Conservation (phyloP, 2,329 filamentous ascomycete species). For the Botrytis sinoallii region DNA sequence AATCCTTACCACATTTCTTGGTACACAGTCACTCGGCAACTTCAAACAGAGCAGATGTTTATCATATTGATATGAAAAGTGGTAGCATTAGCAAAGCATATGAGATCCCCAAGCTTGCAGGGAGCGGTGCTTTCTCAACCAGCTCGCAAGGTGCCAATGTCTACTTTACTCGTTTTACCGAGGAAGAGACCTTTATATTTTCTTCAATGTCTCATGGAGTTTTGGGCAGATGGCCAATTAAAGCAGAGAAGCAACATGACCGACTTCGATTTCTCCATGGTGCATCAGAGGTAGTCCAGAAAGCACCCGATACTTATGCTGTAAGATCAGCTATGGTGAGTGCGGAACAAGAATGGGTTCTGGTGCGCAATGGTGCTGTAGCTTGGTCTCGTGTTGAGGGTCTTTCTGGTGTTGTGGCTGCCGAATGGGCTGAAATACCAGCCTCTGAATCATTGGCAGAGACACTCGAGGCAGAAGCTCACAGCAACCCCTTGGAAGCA, state of each 20-base stretch:
- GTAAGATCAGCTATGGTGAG: slow-evolving; percentile 72
- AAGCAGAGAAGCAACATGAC: slow-evolving; percentile 43
- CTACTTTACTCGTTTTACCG: slow-evolving; percentile 81
- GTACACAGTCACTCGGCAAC: slow-evolving; percentile 71
- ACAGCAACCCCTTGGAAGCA: slow-evolving; percentile 75
- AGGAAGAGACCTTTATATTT: slow-evolving; percentile 68
- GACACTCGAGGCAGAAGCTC: slow-evolving; percentile 80
- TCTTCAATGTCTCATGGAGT: slow-evolving; percentile 75
- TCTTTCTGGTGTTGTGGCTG: slow-evolving; percentile 74
- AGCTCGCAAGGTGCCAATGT: slow-evolving; percentile 77
- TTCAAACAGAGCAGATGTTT: slow-evolving; percentile 81
- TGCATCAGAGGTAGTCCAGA: slow-evolving; percentile 79
- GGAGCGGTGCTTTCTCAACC: slow-evolving; percentile 72
- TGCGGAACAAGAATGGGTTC: slow-evolving; percentile 70
- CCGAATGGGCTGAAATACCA: slow-evolving; percentile 75
- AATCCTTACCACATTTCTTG: slow-evolving; percentile 77
- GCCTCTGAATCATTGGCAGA: slow-evolving; percentile 72
- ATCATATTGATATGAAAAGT: slow-evolving; percentile 72
- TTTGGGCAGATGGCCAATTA: slow-evolving; percentile 69
- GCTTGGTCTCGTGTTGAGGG: slow-evolving; percentile 82
- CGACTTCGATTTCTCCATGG: slow-evolving; percentile 55
- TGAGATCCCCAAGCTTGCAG: slow-evolving; percentile 67
- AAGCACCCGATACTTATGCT: slow-evolving; percentile 64
- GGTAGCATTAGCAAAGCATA: slow-evolving; percentile 73
- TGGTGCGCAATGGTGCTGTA: slow-evolving; percentile 77